Base-by-base conservation (phyloP, 805 yeast species). In the Jamesozyma jinghongensis region DNA sequence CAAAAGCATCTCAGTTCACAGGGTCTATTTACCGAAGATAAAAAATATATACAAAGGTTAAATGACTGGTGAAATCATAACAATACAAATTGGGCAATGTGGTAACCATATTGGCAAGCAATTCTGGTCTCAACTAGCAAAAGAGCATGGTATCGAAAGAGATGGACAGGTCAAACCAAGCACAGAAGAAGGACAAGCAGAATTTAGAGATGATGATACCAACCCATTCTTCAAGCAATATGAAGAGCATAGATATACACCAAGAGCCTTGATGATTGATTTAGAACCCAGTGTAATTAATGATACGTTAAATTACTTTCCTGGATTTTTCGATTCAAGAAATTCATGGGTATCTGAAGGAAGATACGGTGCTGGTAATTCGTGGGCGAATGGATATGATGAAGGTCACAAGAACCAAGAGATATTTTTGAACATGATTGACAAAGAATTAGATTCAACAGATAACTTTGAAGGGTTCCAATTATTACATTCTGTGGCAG, bases 301-400 rank as follows among this genome's bases (percentile, higher is more conserved):
- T 44, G 79, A 79, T 44, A 77, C 85, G 29, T 65, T 70, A 35
- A 67, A 68, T 44, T 54, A 63, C 17, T 73, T 70, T 28, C 70
- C 75, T 5, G 75, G 77, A 25, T 69, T 92, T 66, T 85, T 85
- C 65, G 84, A 88, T 54, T 86, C 94, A 0, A 73, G 94, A 49
- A 87, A 85, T 56, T 64, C 85, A 4, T 88, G 84, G 63, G 66
- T 84, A 19, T 77, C 90, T 20, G 71, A 78, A n/a, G 77, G 77
- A 14, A 96, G 95, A 3, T 73, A 80, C 17, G 97, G 97, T 3
- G 97, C 98, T 0, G 98, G 95, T 16, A 92, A 92, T 61, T 86
- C 86, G 47, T 92, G 97, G 97, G 84, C 87, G 1, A 80, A 79
- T 40, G 99, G 99, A 2, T 86, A 85, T 54, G 70, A 74, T 31